Evolutionary conservation across 2,329 filamentous ascomycete species (phyloP), one percentile per base, ranked within the genome.

Genomic region (Acarospora socialis): DNA sequence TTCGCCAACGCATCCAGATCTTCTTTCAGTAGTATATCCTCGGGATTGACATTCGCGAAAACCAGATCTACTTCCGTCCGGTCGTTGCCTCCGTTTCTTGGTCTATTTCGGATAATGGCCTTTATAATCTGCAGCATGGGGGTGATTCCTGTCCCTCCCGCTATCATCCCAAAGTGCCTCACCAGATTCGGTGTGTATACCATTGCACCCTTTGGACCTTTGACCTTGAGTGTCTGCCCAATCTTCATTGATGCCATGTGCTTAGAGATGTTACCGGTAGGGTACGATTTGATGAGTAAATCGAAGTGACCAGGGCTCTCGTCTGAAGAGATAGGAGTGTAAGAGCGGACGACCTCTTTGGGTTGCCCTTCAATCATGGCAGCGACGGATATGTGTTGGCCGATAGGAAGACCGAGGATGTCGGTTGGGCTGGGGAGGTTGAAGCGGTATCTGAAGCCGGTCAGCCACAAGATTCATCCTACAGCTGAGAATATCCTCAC

Each of bases 151-250:
- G 90, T 95, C 43, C 90, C 90, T 45, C 90, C 90, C 42, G 90
- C 84, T 53, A 98, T 82, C 90, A 98, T 98, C 53, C 86, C 90
- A 46, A 98, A 92, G 60, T 81, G 81, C 43, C 81, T 77, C 47
- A 87, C 82, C 81, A 98, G 87, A 68, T 94, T 94, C 47, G 87
- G 84, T 12, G 78, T 82, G 65, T 98, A 98, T 41, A 92, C 81
- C 69, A 98, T 94, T 47, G 87, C 87, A 47, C 90, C 90, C 70
- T 95, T 95, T 58, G 90, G 90, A 7, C 90, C 90, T 48, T 73
- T 77, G 48, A 95, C 78, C 55, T 82, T 82, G 68, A 98, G 90
- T 39, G 70, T 77, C 58, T 92, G 75, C 40, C 87, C 86, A 38
- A 94, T 69, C 42, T 70, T 71, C 40, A 98, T 71, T 8, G 72